phyloP scores from a whole-genome alignment of 1,139 yeast genomes.

The Spathaspora jeffriesii region DNA sequence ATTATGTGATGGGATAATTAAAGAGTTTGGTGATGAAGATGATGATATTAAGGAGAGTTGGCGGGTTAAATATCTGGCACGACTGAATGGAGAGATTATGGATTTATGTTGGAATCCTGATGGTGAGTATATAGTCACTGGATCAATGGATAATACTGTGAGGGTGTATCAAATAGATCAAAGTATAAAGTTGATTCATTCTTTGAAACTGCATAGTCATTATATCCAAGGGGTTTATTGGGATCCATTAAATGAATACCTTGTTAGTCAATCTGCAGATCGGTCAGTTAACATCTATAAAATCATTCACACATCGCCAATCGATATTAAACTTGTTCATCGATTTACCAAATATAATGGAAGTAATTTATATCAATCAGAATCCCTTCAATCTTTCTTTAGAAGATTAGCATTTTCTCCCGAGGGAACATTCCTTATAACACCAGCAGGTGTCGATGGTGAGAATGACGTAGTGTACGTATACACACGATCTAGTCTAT shows the following conservation, averaged over 20 bases:
- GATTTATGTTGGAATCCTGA: conserved; percentile 94
- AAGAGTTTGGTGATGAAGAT: conserved; percentile 56
- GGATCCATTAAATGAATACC: conserved; percentile 81
- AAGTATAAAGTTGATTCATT: conserved; percentile 54
- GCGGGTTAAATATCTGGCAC: conserved; percentile 34
- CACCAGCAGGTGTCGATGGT: conserved; percentile 73
- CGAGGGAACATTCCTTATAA: conserved; percentile 78
- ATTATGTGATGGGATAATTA: conserved; percentile 50
- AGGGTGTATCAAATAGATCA: conserved; percentile 52
- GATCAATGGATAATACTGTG: conserved; percentile 87
- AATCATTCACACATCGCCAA: conserved; percentile 5
- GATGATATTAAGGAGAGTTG: conserved; percentile 71
- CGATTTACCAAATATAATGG: conserved; percentile 25
- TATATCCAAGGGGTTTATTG: conserved; percentile 95
- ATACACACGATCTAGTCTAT: conserved; percentile 69
- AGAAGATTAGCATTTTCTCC: conserved; percentile 85
- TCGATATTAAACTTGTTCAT: conserved; percentile 9
- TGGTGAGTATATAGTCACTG: conserved; percentile 72
- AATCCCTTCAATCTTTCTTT: conserved; percentile 86
- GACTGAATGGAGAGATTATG: conserved; percentile 75
- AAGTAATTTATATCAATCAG: conserved; percentile 66
- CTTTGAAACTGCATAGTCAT: conserved; percentile 75
- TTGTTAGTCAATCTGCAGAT: conserved; percentile 92
- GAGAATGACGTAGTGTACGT: conserved; percentile 56
- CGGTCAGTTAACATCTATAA: conserved; percentile 69